These are phyloP conservation scores for Xenoacremonium recifei DNA, from an alignment of 2,329 filamentous ascomycete genomes.

Conservation along the genomic window DNA sequence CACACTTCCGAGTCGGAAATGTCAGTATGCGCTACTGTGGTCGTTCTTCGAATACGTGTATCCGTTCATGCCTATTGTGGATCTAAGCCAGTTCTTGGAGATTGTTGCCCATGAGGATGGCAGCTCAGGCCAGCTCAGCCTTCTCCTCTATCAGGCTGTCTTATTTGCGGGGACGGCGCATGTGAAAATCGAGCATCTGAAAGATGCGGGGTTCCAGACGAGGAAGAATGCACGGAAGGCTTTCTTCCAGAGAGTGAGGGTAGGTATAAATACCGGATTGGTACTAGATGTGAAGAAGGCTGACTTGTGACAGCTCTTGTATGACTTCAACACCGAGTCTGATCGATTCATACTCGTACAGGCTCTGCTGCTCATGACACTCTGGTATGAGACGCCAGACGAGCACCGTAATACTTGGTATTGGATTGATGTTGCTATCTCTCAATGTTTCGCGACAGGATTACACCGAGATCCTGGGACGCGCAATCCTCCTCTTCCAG, in stretches of 20 bases:
- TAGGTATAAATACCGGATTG: slow-evolving; percentile 40
- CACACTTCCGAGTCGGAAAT: slow-evolving; percentile 62
- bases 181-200: slow-evolving; percentile 73
- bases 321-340: slow-evolving; percentile 90
- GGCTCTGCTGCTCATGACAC: slow-evolving; percentile 84
- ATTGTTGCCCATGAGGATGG: too few relatives aligned
- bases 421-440: slow-evolving; percentile 95
- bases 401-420: slow-evolving; percentile 96
- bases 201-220: slow-evolving; percentile 70
- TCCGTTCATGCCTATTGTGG: slow-evolving; percentile 87
- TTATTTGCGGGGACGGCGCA: slow-evolving; percentile 91
- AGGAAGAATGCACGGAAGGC: slow-evolving; percentile 78
- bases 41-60: slow-evolving; percentile 86
- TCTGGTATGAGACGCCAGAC: slow-evolving; percentile 92
- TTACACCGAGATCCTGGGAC: slow-evolving; percentile 78
- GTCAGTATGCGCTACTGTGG: slow-evolving; percentile 77
- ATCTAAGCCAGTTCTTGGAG: neutral
- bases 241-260: slow-evolving; percentile 83
- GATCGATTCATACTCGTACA: slow-evolving; percentile 86
- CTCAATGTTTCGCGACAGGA: slow-evolving; percentile 86
- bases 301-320: slow-evolving; percentile 59
- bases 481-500: slow-evolving; percentile 59
- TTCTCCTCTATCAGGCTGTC: slow-evolving; percentile 86
- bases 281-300: neutral
- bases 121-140: too few relatives aligned